Evolutionary conservation across 2,329 filamentous ascomycete genomes (phyloP).

Genomic region (Scorias spongiosa): DNA sequence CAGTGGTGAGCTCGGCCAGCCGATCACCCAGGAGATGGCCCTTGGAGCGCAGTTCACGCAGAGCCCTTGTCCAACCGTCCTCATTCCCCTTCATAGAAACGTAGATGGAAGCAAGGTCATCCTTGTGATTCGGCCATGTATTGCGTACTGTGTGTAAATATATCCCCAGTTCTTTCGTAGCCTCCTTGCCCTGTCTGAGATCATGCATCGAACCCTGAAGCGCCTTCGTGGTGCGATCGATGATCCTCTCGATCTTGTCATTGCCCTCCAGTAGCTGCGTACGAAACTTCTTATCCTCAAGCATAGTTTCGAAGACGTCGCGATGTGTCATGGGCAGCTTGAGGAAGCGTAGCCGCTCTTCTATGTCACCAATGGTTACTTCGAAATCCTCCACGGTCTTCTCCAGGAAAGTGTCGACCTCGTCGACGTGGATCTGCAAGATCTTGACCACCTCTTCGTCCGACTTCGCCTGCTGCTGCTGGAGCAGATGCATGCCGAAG

Average conservation of each 20-base stretch:
- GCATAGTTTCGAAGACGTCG: slow-evolving; percentile 69
- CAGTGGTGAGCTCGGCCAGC: slow-evolving; percentile 56
- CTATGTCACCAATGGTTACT: slow-evolving; percentile 62
- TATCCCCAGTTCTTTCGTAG: slow-evolving; percentile 58
- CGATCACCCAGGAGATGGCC: slow-evolving; percentile 54
- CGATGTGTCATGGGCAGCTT: slow-evolving; percentile 73
- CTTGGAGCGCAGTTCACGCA: slow-evolving; percentile 60
- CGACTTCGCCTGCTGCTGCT: slow-evolving; percentile 75
- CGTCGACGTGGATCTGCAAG: slow-evolving; percentile 80
- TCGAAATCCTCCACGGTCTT: slow-evolving; percentile 73
- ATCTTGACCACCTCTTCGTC: slow-evolving; percentile 79
- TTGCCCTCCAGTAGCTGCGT: slow-evolving; percentile 73
- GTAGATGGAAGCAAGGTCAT: slow-evolving; percentile 57
- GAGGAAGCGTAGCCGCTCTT: slow-evolving; percentile 63
- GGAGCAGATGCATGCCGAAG: slow-evolving; percentile 79
- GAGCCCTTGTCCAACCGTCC: slow-evolving; percentile 74
- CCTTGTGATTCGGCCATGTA: slow-evolving; percentile 41
- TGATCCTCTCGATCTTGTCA: slow-evolving; percentile 77
- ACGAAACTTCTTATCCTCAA: slow-evolving; percentile 72
- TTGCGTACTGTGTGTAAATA: slow-evolving; percentile 57
- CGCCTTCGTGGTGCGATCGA: slow-evolving; percentile 59
- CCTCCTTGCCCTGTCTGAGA: slow-evolving; percentile 59
- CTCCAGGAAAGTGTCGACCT: slow-evolving; percentile 83
- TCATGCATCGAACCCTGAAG: slow-evolving; percentile 69
- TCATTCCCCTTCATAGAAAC: slow-evolving; percentile 86